phyloP scores from a whole-genome alignment of 2,329 filamentous ascomycete genomes.

The Lasiodiplodia hormozganensis region DNA sequence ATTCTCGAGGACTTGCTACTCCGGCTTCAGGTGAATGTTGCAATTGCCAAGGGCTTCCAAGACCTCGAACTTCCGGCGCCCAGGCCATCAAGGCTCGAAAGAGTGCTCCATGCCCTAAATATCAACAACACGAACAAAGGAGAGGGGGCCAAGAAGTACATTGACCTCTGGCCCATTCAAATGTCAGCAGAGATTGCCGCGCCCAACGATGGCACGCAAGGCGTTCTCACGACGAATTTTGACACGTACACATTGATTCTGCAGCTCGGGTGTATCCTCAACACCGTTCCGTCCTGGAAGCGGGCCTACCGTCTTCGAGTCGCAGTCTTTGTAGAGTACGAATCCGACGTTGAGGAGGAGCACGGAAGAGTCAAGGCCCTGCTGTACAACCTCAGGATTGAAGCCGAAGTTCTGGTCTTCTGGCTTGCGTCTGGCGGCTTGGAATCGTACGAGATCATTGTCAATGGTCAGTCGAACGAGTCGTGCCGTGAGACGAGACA shows the following conservation, averaged over 20 bases:
- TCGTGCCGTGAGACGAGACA: slow-evolving; percentile 63
- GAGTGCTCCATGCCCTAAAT: slow-evolving; percentile 37
- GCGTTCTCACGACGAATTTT: slow-evolving; percentile 84
- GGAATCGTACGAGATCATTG: slow-evolving; percentile 75
- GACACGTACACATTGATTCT: slow-evolving; percentile 90
- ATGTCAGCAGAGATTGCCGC: slow-evolving; percentile 85
- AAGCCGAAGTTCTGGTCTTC: slow-evolving; percentile 80
- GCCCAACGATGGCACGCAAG: slow-evolving; percentile 49
- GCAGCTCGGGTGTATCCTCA: slow-evolving; percentile 83
- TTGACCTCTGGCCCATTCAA: slow-evolving; percentile 91
- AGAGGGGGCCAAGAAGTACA: slow-evolving; percentile 74
- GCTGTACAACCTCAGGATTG: slow-evolving; percentile 80
- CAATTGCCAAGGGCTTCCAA: slow-evolving; percentile 82
- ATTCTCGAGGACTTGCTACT: slow-evolving; percentile 83
- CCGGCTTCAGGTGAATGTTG: slow-evolving; percentile 81
- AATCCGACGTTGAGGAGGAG: slow-evolving; percentile 82
- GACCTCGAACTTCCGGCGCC: slow-evolving; percentile 71
- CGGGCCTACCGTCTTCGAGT: slow-evolving; percentile 75
- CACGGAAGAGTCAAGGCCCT: slow-evolving; percentile 73
- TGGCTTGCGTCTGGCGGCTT: slow-evolving; percentile 79
- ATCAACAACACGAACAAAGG: slow-evolving; percentile 45
- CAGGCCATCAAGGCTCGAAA: slow-evolving; percentile 41
- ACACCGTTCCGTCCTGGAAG: slow-evolving; percentile 82
- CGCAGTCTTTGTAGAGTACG: slow-evolving; percentile 88
- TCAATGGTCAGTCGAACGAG: slow-evolving; percentile 68